Conservation (phyloP, 139 green algal genomes). For the Choricystis sp. region DNA sequence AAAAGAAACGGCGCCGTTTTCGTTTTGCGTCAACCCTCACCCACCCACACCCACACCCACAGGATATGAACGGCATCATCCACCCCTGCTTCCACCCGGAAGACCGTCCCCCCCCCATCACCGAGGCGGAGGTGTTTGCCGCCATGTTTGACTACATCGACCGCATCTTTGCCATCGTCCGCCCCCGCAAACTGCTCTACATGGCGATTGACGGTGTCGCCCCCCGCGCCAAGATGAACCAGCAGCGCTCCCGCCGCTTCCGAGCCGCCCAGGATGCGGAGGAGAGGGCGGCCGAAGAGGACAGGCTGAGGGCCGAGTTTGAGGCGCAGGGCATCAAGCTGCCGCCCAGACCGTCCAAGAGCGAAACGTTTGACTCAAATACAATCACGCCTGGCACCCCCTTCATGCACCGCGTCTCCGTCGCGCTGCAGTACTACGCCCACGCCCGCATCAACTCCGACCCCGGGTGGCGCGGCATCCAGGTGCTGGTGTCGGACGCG, state of each 20-base stretch:
- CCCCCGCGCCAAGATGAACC: slow-evolving; percentile 99
- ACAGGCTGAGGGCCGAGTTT: slow-evolving; percentile 74
- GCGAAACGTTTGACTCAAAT: slow-evolving; percentile 81
- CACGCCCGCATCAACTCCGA: slow-evolving; percentile 79
- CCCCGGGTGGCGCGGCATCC: slow-evolving; percentile 76
- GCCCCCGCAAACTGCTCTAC: slow-evolving; percentile 90
- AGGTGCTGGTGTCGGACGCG: slow-evolving; percentile 75
- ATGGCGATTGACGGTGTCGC: slow-evolving; percentile 98
- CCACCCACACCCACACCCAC: too few relatives aligned
- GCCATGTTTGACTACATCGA: slow-evolving; percentile 99
- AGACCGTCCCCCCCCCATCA: slow-evolving; percentile 78
- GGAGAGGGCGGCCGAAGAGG: slow-evolving; percentile 74
- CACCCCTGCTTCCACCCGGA: slow-evolving; percentile 99
- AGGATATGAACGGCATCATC: slow-evolving; percentile 99
- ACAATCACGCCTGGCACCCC: slow-evolving; percentile 95
- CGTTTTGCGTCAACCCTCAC: neutral
- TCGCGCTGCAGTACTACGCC: slow-evolving; percentile 95
- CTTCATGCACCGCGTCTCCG: slow-evolving; percentile 91
- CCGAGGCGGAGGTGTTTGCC: slow-evolving; percentile 89
- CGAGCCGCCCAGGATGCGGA: slow-evolving; percentile 73
- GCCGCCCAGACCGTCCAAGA: slow-evolving; percentile 9
- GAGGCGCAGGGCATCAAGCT: slow-evolving; percentile 48
- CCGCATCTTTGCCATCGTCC: slow-evolving; percentile 87
- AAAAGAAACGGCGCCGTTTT: too few relatives aligned
- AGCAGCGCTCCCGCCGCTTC: slow-evolving; percentile 93